Evolutionary conservation across 495 filamentous ascomycete species (phyloP).

Genomic region (Cladorrhinum samala): DNA sequence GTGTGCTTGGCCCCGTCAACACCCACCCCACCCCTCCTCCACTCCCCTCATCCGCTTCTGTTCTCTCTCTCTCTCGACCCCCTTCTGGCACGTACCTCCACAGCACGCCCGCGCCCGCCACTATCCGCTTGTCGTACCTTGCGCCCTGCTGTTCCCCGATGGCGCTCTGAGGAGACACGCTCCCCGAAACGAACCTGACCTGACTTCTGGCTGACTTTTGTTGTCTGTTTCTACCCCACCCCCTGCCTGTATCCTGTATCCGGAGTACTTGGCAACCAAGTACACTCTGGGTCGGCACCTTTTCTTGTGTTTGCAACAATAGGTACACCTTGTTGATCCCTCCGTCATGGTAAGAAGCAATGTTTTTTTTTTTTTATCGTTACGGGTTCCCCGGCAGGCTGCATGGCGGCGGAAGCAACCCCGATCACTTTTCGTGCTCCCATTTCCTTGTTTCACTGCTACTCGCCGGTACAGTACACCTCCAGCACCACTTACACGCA

Average conservation of each 20-base stretch:
- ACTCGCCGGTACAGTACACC: too few species aligned
- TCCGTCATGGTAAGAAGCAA: conserved; percentile 40
- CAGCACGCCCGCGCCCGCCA: neutral
- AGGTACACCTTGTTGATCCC: conserved; percentile 13
- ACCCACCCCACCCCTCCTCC: neutral
- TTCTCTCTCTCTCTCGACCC: too few species aligned
- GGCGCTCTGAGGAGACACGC: conserved; percentile 4
- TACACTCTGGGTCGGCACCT: conserved; percentile 22
- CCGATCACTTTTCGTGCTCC: conserved; percentile 15
- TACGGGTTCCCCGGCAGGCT: conserved; percentile 22
- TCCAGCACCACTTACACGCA: too few species aligned
- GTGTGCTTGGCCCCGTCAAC: neutral
- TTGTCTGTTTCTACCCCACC: conserved; percentile 12
- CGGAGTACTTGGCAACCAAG: conserved; percentile 19
- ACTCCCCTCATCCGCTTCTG: conserved; percentile 12
- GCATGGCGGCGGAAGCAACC: conserved; percentile 27
- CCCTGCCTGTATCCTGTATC: conserved; percentile 10
- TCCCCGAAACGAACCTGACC: conserved; percentile 16
- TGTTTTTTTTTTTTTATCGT: conserved; percentile 11
- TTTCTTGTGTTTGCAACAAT: conserved; percentile 33
- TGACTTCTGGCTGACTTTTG: conserved; percentile 8
- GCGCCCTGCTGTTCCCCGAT: neutral
- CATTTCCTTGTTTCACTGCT: conserved; percentile 17
- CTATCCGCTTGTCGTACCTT: conserved; percentile 14
- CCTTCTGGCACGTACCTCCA: too few species aligned